Conservation (phyloP, 805 yeast genomes). For the Candida nemodendra region DNA sequence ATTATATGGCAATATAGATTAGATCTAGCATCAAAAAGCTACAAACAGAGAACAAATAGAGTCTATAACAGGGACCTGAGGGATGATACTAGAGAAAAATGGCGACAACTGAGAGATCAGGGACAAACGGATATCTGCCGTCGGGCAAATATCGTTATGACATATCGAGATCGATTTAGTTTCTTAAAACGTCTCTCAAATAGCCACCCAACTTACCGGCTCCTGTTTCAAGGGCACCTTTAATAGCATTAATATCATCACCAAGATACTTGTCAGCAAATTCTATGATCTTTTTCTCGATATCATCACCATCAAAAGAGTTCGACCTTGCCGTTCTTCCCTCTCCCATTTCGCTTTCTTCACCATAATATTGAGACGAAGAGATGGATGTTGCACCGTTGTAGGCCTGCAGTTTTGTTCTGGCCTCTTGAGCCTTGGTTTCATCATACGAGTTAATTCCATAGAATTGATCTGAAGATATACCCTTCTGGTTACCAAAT, state of each 20-base stretch:
- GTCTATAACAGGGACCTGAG: too few species aligned
- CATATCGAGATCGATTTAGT: too few species aligned
- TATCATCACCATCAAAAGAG: constrained; percentile 39
- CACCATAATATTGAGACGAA: constrained; percentile 86
- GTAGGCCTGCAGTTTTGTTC: constrained; percentile 74
- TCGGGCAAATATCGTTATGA: too few species aligned
- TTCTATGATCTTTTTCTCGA: constrained; percentile 54
- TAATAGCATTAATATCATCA: constrained; percentile 84
- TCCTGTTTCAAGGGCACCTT: constrained; percentile 91
- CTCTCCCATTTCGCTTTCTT: constrained; percentile 30
- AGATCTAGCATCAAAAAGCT: too few species aligned
- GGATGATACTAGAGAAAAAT: too few species aligned
- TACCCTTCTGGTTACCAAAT: constrained; percentile 88
- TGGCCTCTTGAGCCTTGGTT: constrained; percentile 75
- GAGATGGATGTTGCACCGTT: constrained; percentile 89
- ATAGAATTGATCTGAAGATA: constrained; percentile 92
- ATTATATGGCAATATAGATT: too few species aligned
- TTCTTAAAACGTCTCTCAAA: constrained; percentile 79
- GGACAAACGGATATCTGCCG: too few species aligned
- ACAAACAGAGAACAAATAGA: too few species aligned
- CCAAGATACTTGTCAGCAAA: constrained; percentile 67
- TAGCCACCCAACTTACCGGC: constrained; percentile 85
- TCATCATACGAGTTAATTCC: constrained; percentile 86
- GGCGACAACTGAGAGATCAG: too few species aligned
- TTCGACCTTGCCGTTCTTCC: constrained; percentile 29